Conservation (phyloP, 805 yeast genomes). For the Kodamaea jinghongensis region DNA sequence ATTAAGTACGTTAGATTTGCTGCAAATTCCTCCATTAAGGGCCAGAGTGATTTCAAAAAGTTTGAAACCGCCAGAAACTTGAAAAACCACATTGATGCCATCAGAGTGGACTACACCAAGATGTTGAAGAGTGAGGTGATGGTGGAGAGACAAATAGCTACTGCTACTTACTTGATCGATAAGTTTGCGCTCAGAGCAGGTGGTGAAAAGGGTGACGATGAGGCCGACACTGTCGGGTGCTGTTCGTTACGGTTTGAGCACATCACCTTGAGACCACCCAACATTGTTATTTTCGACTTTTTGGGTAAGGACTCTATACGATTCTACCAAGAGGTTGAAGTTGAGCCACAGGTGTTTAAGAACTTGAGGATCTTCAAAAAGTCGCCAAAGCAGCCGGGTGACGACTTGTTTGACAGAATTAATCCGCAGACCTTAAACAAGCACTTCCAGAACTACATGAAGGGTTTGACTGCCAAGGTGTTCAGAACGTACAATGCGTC, state of each 20-base stretch:
- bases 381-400: constrained; percentile 87
- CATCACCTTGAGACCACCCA: constrained; percentile 80
- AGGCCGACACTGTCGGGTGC: constrained; percentile 97
- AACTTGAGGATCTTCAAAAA: constrained; percentile 84
- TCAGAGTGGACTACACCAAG: constrained; percentile 70
- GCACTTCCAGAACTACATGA: constrained; percentile 85
- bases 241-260: constrained; percentile 92
- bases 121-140: constrained; percentile 71
- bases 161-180: constrained; percentile 90
- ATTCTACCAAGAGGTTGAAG: constrained; percentile 88
- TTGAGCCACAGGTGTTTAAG: constrained; percentile 87
- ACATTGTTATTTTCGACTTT: constrained; percentile 83
- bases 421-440: constrained; percentile 81
- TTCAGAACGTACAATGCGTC: constrained; percentile 98
- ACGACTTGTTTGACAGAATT: constrained; percentile 86
- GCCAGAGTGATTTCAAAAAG: constrained; percentile 85
- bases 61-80: constrained; percentile 91
- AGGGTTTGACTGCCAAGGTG: constrained; percentile 92
- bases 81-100: constrained; percentile 64
- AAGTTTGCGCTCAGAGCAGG: constrained; percentile 95
- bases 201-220: constrained; percentile 95
- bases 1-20: constrained; percentile 90
- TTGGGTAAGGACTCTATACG: constrained; percentile 94
- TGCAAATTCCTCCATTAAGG: constrained; percentile 86
- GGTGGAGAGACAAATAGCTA: constrained; percentile 89